Conservation (phyloP, 2,329 filamentous ascomycete genomes). For the Ophiosphaerella narmari region DNA sequence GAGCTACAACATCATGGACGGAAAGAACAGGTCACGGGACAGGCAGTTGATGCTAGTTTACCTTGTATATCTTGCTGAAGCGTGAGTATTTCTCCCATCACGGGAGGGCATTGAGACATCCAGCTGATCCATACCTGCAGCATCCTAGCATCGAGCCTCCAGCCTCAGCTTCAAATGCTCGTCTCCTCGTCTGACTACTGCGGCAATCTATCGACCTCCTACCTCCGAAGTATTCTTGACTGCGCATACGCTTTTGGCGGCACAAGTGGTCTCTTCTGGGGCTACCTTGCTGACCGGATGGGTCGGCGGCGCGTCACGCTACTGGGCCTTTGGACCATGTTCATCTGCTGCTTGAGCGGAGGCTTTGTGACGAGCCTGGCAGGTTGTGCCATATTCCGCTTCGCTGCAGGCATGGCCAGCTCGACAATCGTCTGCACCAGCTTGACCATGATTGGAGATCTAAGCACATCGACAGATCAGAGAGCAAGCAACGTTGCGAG, state of each 20-base stretch:
- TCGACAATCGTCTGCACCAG: conserved; percentile 52
- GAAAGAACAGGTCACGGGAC: conserved; percentile 27
- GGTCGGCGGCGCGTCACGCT: conserved; percentile 52
- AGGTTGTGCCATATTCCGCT: conserved; percentile 50
- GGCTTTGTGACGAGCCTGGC: conserved; percentile 52
- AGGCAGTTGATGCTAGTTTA: conserved; percentile 51
- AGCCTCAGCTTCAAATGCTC: conserved; percentile 54
- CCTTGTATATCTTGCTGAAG: conserved; percentile 54
- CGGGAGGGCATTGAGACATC: not conserved
- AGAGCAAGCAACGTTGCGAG: conserved; percentile 50
- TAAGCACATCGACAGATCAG: conserved; percentile 43
- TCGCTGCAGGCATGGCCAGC: conserved; percentile 51
- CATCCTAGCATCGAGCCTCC: conserved; percentile 55
- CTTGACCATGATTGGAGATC: conserved; percentile 54
- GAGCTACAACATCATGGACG: conserved; percentile 17
- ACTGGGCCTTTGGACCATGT: conserved; percentile 50
- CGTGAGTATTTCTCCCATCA: conserved; percentile 32
- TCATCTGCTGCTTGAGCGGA: conserved; percentile 52
- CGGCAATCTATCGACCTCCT: conserved; percentile 51
- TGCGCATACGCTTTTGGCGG: conserved; percentile 55
- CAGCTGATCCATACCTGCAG: conserved; percentile 16
- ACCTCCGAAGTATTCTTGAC: conserved; percentile 54
- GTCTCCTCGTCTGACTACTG: conserved; percentile 51
- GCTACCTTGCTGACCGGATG: conserved; percentile 50
- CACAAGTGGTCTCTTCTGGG: conserved; percentile 52